A percentile compares a stretch with the other conserved stretches of the same genome.
Conservation (phyloP, 495 filamentous ascomycete species). For the Jackrogersella minutella region DNA sequence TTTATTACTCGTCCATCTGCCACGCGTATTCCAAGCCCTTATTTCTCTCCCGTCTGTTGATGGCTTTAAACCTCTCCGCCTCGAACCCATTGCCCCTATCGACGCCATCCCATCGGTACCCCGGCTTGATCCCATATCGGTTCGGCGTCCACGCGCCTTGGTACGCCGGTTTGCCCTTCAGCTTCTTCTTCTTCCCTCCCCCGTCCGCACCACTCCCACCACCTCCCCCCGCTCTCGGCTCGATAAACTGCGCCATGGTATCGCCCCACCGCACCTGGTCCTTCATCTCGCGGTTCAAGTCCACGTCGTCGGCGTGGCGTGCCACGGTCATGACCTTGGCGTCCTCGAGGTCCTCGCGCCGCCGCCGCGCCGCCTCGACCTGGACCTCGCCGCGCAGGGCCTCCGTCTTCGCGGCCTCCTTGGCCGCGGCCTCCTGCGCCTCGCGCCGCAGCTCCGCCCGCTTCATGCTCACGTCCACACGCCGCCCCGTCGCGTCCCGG, state of each 20-base stretch:
- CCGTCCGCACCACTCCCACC: not conserved
- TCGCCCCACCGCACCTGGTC: conserved; percentile 86
- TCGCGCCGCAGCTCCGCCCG: conserved; percentile 81
- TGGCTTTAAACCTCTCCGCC: conserved; percentile 88
- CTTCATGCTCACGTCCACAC: conserved; percentile 90
- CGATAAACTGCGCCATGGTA: conserved; percentile 83
- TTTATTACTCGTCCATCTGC: conserved; percentile 85
- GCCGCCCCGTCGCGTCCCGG: conserved; percentile 88
- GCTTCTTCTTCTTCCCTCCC: conserved; percentile 46
- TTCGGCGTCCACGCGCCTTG: conserved; percentile 83
- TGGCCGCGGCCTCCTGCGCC: conserved; percentile 72
- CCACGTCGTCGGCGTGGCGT: conserved; percentile 78
- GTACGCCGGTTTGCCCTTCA: conserved; percentile 78
- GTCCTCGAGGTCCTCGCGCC: conserved; percentile 71
- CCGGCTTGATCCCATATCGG: conserved; percentile 91
- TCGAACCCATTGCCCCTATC: conserved; percentile 95
- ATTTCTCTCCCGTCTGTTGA: conserved; percentile 75
- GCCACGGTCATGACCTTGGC: conserved; percentile 83
- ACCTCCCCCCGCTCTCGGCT: conserved; percentile 40
- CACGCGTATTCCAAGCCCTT: conserved; percentile 88
- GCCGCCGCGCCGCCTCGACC: conserved; percentile 60
- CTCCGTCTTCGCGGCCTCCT: conserved; percentile 67
- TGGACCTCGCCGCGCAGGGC: conserved; percentile 87
- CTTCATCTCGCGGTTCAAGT: conserved; percentile 83
- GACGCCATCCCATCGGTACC: conserved; percentile 96